Base-by-base conservation (phyloP, 1,284 basidiomycete species). In the Bondarzewia mesenterica region DNA sequence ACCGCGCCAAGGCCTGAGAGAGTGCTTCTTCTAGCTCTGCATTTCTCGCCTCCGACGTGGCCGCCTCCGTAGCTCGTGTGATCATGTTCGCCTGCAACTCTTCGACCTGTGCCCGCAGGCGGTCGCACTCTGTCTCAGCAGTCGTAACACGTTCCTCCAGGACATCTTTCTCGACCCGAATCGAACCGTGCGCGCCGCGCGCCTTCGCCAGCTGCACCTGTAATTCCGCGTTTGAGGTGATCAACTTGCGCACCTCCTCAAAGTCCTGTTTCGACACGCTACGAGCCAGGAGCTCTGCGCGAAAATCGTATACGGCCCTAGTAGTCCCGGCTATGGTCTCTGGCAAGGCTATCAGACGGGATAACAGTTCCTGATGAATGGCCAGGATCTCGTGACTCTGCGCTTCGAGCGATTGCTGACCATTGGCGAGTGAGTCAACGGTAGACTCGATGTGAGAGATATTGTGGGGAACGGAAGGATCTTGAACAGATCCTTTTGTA, bases 101-200 rank as follows among this genome's bases (percentile, higher is more conserved):
- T 46, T 80, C 78, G 8, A 81, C 59, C 53, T 80, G 76, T 8
- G 57, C 54, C 35, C 74, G 73, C 44, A 86, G 60, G 7, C 65
- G 64, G 16, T 87, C 82, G 14, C 82, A 75, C 49, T 89, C 86
- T 18, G 60, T 67, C 58, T 89, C 86, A 1, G 70, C 67, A n/a
- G 68, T 65, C 29, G 61, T 65, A 22, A 86, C 63, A 52, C 82
- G 82, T 53, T 87, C 83, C 35, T 58, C 64, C 29, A 88, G 61
- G 42, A 77, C 68, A 48, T 89, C 87, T 65, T 89, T 89, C 69
- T 90, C 87, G 18, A 85, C 85, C n/a, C 84, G 79, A 8, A 84
- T 74, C 59, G 85, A 82, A 4, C 85, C 85, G 57, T 88, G 82
- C 15, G 78, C 78, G 16, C 78, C 77, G 43, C 86, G 81, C 39